Conservation (phyloP, 1,284 basidiomycete species). For the Naganishia albida region DNA sequence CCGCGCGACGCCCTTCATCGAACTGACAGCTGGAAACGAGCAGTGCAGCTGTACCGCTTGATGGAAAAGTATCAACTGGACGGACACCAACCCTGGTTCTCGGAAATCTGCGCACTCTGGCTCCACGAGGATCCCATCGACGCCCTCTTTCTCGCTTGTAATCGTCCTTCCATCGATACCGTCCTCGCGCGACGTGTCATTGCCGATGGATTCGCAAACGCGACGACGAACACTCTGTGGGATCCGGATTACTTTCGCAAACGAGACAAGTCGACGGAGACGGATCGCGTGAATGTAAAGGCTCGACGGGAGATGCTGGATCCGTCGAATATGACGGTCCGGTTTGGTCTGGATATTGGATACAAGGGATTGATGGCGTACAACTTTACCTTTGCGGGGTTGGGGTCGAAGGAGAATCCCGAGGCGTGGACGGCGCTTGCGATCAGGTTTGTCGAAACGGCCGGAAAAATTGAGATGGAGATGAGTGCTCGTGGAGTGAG, state of each 20-base stretch:
- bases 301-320: not conserved
- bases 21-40: not conserved
- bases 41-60: slow-evolving; percentile 2
- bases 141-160: slow-evolving; percentile 1
- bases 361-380: slow-evolving; percentile 9
- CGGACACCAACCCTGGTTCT: slow-evolving; percentile 14
- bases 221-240: not conserved
- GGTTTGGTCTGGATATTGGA: not conserved
- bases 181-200: not conserved
- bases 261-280: not conserved
- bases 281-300: too few relatives aligned
- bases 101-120: slow-evolving; percentile 5
- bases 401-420: not conserved
- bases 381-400: not conserved
- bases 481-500: not conserved
- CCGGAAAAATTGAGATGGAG: not conserved
- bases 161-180: slow-evolving; percentile 4
- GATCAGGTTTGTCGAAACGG: not conserved
- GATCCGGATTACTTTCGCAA: not conserved
- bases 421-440: not conserved
- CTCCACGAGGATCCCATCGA: not conserved
- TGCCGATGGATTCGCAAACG: not conserved
- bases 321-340: not conserved
- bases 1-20: not conserved
- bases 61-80: slow-evolving; percentile 22